Evolutionary conservation across 2,329 filamentous ascomycete genomes (phyloP).

Genomic region (Calonectria leucothoes): DNA sequence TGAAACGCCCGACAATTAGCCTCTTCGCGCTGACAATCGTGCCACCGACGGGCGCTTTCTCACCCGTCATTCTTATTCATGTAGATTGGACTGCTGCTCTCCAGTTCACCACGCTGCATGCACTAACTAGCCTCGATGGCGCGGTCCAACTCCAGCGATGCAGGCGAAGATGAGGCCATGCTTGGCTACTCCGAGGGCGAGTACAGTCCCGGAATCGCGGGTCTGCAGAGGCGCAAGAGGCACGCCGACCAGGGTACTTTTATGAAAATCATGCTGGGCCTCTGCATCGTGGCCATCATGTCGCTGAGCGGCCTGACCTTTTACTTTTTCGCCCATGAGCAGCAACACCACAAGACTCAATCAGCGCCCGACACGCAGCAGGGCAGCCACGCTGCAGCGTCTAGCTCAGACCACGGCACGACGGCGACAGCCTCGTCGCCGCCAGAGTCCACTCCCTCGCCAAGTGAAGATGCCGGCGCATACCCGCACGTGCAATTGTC

Average conservation of each 20-base stretch:
- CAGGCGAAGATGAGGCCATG: neutral
- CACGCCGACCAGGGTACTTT: neutral
- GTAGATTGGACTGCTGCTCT: neutral
- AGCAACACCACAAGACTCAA: neutral
- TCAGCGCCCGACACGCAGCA: neutral
- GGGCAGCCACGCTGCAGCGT: neutral
- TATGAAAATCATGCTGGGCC: neutral
- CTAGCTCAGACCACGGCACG: neutral
- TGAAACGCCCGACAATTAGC: conserved; percentile 1
- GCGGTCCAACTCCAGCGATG: neutral
- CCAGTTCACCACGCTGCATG: neutral
- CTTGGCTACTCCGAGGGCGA: neutral
- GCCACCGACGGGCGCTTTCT: neutral
- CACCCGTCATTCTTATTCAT: neutral
- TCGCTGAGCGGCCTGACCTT: neutral
- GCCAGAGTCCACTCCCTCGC: neutral
- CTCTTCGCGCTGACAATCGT: neutral
- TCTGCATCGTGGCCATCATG: neutral
- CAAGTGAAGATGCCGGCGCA: neutral
- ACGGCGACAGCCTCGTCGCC: neutral
- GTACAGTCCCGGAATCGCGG: neutral
- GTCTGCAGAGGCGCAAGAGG: neutral
- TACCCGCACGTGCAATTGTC: neutral
- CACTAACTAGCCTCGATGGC: neutral
- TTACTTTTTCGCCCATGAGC: neutral